Evolutionary conservation across 2,329 filamentous ascomycete species (phyloP).

Genomic region (Aspergillus japonicus): DNA sequence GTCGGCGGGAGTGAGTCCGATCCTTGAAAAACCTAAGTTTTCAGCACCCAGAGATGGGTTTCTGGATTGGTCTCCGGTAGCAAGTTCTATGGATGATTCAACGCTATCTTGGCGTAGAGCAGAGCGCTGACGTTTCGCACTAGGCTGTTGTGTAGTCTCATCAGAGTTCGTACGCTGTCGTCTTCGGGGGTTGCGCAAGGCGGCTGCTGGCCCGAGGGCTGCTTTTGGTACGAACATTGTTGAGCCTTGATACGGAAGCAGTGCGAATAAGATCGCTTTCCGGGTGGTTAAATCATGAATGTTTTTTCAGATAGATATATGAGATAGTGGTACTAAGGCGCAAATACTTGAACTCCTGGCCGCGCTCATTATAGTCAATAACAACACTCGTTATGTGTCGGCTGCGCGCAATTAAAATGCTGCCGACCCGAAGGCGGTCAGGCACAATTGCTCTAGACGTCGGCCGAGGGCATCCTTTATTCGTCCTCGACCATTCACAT

Average conservation of each 20-base stretch:
- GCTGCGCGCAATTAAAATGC: neutral
- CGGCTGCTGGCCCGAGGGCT: conserved; percentile 23
- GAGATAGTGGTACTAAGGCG: neutral
- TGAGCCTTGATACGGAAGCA: neutral
- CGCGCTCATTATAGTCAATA: neutral
- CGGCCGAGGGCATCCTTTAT: no score
- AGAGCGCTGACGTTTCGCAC: conserved; percentile 49
- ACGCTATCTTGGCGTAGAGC: conserved; percentile 38
- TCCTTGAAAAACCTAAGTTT: conserved; percentile 15
- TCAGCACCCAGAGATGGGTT: conserved; percentile 15
- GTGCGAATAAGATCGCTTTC: neutral
- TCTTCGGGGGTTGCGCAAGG: conserved; percentile 38
- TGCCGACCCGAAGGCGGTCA: conserved; percentile 3
- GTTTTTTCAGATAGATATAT: neutral
- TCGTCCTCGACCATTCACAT: no score
- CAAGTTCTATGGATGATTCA: conserved; percentile 25
- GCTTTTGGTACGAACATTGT: conserved; percentile 42
- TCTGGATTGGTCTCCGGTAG: conserved; percentile 18
- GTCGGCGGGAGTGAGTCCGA: conserved; percentile 16
- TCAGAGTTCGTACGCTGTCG: conserved; percentile 45
- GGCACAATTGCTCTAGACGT: neutral
- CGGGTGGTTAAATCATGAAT: neutral
- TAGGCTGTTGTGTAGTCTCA: conserved; percentile 46
- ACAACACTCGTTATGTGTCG: conserved; percentile 4
- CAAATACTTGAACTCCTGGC: neutral